Evolutionary conservation across 176 grass and related monocot genomes (phyloP).

Genomic region (Ananas comosus): DNA sequence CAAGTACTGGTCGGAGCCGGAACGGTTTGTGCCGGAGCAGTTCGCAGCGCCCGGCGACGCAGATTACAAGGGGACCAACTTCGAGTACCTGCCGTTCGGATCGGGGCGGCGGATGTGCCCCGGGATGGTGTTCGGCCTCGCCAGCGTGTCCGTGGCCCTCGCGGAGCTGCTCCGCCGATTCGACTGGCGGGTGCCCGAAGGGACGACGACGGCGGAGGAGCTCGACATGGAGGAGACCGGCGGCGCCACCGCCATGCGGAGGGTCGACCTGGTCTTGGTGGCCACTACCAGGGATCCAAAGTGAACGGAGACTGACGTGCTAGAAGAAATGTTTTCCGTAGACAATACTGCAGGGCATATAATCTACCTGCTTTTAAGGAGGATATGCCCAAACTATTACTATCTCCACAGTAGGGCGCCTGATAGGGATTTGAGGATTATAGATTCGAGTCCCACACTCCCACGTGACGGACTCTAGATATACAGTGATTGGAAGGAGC

Average conservation of each 20-base stretch:
- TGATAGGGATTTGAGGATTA: too few relatives aligned
- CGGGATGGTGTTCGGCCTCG: background rate
- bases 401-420: too few relatives aligned
- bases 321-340: too few relatives aligned
- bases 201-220: background rate
- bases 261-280: constrained; percentile 9
- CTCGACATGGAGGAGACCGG: constrained; percentile 16
- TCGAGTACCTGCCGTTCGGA: constrained; percentile 22
- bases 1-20: constrained; percentile 14
- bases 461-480: too few relatives aligned
- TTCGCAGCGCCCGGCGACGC: background rate
- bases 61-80: constrained; percentile 13
- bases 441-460: too few relatives aligned
- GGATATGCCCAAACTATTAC: too few relatives aligned
- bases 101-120: constrained; percentile 21
- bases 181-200: constrained; percentile 14
- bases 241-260: background rate
- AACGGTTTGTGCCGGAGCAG: constrained; percentile 14
- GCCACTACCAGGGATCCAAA: too few relatives aligned
- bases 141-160: background rate
- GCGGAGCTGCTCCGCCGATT: constrained; percentile 18
- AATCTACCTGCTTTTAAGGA: too few relatives aligned
- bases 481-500: too few relatives aligned
- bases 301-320: too few relatives aligned
- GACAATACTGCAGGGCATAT: too few relatives aligned